phyloP scores from a whole-genome alignment of 129 eudicot species.

The Glebionis coronaria region DNA sequence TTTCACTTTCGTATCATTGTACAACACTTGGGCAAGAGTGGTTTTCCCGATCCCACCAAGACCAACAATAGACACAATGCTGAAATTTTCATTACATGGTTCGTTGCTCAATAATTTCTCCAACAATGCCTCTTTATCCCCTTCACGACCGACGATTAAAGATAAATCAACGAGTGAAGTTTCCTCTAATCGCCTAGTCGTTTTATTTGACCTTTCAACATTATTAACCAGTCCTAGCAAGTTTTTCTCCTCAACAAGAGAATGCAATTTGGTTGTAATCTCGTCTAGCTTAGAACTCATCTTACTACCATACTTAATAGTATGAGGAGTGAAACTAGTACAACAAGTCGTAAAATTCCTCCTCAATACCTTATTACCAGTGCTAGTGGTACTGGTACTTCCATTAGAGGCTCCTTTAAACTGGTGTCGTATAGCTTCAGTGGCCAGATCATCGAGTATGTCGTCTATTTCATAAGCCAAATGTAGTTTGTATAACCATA shows the following conservation, averaged over 20 bases:
- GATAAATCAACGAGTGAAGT: background rate
- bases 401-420: background rate
- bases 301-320: slow-evolving; percentile 1
- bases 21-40: background rate
- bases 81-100: background rate
- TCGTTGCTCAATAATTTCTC: background rate
- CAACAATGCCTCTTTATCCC: slow-evolving; percentile 10
- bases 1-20: background rate
- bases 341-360: background rate
- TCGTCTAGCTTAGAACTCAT: slow-evolving; percentile 5
- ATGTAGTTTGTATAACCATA: slow-evolving; percentile 34
- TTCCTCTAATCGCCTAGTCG: background rate
- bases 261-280: background rate
- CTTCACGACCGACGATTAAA: background rate
- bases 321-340: background rate
- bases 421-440: slow-evolving; percentile 24
- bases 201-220: background rate
- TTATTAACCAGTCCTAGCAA: background rate
- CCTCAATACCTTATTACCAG: background rate
- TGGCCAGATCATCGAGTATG: slow-evolving; percentile 36
- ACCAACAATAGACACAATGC: slow-evolving; percentile 4
- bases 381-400: background rate
- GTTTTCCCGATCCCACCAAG: slow-evolving; percentile 10
- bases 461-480: slow-evolving; percentile 43
- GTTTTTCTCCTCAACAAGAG: background rate